Percentiles rank a stretch among this genome's conserved stretches.
phyloP scores from a whole-genome alignment of 1,284 basidiomycete species.

The Thecaphora frezii region DNA sequence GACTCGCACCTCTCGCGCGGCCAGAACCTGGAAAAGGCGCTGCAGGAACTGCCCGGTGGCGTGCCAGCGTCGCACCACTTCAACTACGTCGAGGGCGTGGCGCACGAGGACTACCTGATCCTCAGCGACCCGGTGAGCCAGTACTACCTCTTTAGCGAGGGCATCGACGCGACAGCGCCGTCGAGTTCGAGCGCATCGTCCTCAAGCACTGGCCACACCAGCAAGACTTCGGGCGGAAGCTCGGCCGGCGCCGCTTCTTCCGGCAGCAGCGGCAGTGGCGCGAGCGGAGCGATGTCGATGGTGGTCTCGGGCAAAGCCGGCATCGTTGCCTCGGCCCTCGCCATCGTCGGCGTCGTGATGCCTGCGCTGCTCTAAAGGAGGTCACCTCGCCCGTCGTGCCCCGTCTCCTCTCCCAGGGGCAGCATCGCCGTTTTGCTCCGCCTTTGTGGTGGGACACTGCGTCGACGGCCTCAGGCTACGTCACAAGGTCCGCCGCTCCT shows the following conservation, averaged over 20 bases:
- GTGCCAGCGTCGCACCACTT: conserved; percentile 32
- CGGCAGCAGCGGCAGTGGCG: neutral
- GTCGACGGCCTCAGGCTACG: too few species aligned
- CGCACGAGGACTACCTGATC: conserved; percentile 47
- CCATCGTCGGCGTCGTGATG: too few species aligned
- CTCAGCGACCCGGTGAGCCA: conserved; percentile 36
- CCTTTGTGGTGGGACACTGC: too few species aligned
- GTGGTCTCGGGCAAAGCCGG: neutral
- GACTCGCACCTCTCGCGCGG: conserved; percentile 41
- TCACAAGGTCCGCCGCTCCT: too few species aligned
- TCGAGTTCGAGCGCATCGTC: conserved; percentile 7
- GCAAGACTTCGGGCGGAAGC: neutral
- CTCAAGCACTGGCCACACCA: conserved; percentile 4
- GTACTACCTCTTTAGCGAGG: conserved; percentile 29
- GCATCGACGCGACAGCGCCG: conserved; percentile 3
- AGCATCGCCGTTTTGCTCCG: too few species aligned
- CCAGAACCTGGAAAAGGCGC: conserved; percentile 35
- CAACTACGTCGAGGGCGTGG: conserved; percentile 35
- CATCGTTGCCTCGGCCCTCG: neutral
- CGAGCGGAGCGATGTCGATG: too few species aligned
- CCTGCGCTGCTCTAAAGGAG: too few species aligned
- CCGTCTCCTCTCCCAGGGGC: too few species aligned
- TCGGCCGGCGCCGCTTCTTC: conserved; percentile 1
- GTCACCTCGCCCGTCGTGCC: too few species aligned
- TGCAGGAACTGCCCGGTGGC: conserved; percentile 32